phyloP scores from a whole-genome alignment of 495 filamentous ascomycete species.

The Penicillium daleae region DNA sequence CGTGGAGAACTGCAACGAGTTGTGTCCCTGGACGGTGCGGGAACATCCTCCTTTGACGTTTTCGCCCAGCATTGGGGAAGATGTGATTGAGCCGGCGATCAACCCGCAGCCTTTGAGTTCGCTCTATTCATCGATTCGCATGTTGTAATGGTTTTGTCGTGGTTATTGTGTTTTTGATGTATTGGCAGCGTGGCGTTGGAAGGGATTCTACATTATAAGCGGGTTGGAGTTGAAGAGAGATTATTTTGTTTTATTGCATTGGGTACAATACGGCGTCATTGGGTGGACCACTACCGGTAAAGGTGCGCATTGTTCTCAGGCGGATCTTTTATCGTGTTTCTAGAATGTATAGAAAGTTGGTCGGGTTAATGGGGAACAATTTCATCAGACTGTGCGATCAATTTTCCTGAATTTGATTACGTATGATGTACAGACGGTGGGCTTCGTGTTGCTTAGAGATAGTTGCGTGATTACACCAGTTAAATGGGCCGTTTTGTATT shows the following conservation, averaged over 20 bases:
- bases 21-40: conserved; percentile 50
- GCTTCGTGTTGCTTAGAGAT: too few relatives aligned
- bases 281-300: not conserved
- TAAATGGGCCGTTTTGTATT: too few relatives aligned
- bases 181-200: not conserved
- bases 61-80: conserved; percentile 41
- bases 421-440: too few relatives aligned
- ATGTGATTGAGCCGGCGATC: conserved; percentile 43
- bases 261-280: not conserved
- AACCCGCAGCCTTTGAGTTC: conserved; percentile 42
- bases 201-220: not conserved
- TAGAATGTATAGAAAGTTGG: not conserved
- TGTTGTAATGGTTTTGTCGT: conserved; percentile 28
- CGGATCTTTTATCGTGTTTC: not conserved
- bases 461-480: too few relatives aligned
- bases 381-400: not conserved
- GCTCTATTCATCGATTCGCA: conserved; percentile 45
- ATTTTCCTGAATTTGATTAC: too few relatives aligned
- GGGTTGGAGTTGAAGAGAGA: not conserved
- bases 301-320: not conserved
- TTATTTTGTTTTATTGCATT: not conserved
- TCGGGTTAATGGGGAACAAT: too few relatives aligned
- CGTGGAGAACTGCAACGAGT: conserved; percentile 48
- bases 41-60: conserved; percentile 44
- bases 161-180: not conserved